Conservation (phyloP, 345 rosid genomes). For the Rubroshorea leprosula region DNA sequence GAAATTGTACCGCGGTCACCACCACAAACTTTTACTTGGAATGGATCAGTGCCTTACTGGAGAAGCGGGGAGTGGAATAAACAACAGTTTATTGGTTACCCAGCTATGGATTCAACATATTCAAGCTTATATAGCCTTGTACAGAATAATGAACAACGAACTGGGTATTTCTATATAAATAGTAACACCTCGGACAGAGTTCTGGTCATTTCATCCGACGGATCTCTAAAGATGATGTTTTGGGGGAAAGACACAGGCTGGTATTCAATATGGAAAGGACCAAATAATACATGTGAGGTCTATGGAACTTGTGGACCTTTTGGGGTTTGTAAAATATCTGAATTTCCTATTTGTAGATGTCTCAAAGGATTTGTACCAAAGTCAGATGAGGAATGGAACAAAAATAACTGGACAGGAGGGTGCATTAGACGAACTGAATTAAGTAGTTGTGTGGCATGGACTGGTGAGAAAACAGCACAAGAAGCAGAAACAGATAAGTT, state of each 20-base stretch:
- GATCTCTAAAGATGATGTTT: not conserved
- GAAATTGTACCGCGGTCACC: conserved; percentile 1
- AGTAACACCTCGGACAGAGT: not conserved
- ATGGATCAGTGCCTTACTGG: not conserved
- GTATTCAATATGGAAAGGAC: conserved; percentile 2
- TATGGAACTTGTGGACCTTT: conserved; percentile 28
- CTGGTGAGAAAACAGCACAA: conserved; percentile 19
- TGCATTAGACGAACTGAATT: conserved; percentile 31
- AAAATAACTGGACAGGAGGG: conserved; percentile 43
- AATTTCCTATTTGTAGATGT: conserved; percentile 24
- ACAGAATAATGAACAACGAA: conserved; percentile 9
- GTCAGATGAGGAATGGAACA: conserved; percentile 22
- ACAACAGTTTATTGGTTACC: conserved; percentile 16
- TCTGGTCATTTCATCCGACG: conserved; percentile 18
- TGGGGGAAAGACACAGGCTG: conserved; percentile 20
- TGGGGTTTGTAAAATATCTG: conserved; percentile 18
- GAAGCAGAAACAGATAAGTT: conserved; percentile 34
- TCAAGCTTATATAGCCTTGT: not conserved
- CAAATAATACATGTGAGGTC: conserved; percentile 21
- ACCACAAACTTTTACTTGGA: not conserved
- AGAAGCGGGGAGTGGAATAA: conserved; percentile 20
- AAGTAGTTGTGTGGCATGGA: conserved; percentile 29
- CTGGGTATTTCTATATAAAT: not conserved
- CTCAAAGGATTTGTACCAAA: conserved; percentile 33
- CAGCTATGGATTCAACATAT: conserved; percentile 4